Conservation (phyloP, 1,284 basidiomycete species). For the Moesziomyces aphidis region DNA sequence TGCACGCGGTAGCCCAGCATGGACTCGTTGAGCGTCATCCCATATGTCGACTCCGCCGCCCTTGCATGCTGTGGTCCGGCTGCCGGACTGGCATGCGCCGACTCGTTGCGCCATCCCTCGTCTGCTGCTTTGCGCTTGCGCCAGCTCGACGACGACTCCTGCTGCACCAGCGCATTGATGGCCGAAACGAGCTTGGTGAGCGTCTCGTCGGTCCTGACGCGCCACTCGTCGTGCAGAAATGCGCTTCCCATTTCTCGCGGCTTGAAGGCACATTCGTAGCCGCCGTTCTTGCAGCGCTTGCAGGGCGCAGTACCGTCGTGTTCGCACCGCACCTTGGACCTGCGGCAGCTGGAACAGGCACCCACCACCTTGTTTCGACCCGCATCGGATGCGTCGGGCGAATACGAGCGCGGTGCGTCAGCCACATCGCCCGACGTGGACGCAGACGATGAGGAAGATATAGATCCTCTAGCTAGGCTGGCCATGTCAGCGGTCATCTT, state of each 20-base stretch:
- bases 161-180: conserved; percentile 23
- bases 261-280: conserved; percentile 35
- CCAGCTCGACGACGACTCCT: neutral
- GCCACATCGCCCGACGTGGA: conserved; percentile 3
- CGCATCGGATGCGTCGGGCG: neutral
- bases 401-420: neutral
- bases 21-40: too few relatives aligned
- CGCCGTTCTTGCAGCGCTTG: conserved; percentile 28
- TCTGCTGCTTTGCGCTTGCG: neutral
- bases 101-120: neutral
- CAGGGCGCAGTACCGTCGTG: conserved; percentile 27
- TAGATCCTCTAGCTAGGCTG: conserved; percentile 3
- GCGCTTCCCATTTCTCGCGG: conserved; percentile 17
- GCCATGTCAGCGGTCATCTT: conserved; percentile 8
- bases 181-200: conserved; percentile 24
- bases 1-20: too few relatives aligned
- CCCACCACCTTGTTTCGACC: conserved; percentile 12
- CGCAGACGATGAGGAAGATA: conserved; percentile 4
- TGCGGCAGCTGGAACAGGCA: conserved; percentile 29
- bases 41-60: too few relatives aligned
- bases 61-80: neutral
- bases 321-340: conserved; percentile 36
- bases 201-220: conserved; percentile 35
- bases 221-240: conserved; percentile 26
- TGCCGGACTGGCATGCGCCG: neutral